Evolutionary conservation across 108 stramenopile genomes (phyloP).

Genomic region (Cyclostephanos invisitatus): DNA sequence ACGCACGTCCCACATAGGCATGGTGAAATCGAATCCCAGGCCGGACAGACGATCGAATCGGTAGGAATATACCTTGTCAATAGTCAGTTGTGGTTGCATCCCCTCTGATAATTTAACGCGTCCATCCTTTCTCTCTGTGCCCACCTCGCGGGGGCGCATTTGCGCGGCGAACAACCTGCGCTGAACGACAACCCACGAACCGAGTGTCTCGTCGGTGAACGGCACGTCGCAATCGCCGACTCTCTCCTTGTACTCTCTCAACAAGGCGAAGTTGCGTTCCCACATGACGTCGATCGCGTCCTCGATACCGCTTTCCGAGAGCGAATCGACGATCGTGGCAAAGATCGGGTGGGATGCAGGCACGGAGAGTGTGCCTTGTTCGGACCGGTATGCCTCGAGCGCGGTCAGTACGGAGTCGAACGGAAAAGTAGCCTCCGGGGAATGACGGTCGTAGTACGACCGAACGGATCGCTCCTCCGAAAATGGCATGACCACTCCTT

Average conservation of each 20-base stretch:
- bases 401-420: conserved; percentile 7
- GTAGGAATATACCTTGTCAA: not conserved
- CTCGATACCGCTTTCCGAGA: conserved; percentile 4
- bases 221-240: conserved; percentile 49
- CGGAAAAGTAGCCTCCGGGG: not conserved
- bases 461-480: too few relatives aligned
- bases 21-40: conserved; percentile 42
- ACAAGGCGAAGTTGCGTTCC: conserved; percentile 4
- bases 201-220: conserved; percentile 18
- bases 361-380: not conserved
- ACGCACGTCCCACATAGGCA: conserved; percentile 42
- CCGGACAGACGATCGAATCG: conserved; percentile 34
- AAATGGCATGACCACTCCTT: not conserved
- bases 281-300: not conserved
- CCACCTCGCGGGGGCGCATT: not conserved
- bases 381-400: not conserved
- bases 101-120: not conserved
- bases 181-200: conserved; percentile 37
- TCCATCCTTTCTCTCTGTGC: not conserved
- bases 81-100: not conserved
- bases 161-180: conserved; percentile 22
- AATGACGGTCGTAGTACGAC: not conserved
- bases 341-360: conserved; percentile 5
- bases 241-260: conserved; percentile 42
- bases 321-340: not conserved